Evolutionary conservation across 306 rosid genomes (phyloP).

Genomic region (Fragaria vesca): DNA sequence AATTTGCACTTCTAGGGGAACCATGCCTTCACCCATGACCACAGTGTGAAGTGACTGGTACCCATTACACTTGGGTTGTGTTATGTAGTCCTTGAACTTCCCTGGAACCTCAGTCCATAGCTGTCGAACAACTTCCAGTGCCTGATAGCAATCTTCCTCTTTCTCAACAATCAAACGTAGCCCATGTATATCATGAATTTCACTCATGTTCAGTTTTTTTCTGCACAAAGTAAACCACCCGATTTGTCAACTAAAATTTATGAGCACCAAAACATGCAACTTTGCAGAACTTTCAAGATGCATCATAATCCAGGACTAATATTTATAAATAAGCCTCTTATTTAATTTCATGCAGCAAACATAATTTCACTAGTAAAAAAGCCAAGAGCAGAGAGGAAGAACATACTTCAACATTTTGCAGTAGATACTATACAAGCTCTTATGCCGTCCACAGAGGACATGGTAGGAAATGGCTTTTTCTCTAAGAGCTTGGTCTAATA

Average conservation of each 20-base stretch:
- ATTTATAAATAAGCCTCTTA: neutral
- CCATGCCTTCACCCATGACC: slow-evolving; percentile 71
- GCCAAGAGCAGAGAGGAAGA: slow-evolving; percentile 7
- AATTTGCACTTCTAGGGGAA: slow-evolving; percentile 90
- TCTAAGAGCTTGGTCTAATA: slow-evolving; percentile 61
- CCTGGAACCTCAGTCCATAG: slow-evolving; percentile 86
- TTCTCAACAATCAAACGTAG: slow-evolving; percentile 85
- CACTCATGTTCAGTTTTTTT: slow-evolving; percentile 75
- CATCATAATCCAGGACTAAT: neutral
- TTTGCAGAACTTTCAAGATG: neutral
- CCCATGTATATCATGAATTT: slow-evolving; percentile 93
- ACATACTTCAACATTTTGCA: slow-evolving; percentile 88
- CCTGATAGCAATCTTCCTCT: slow-evolving; percentile 86
- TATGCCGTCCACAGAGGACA: slow-evolving; percentile 79
- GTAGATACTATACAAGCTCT: slow-evolving; percentile 85
- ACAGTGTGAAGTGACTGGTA: slow-evolving; percentile 92
- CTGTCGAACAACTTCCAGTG: slow-evolving; percentile 64
- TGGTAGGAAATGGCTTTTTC: slow-evolving; percentile 74
- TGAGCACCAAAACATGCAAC: slow-evolving; percentile 1
- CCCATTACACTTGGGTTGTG: slow-evolving; percentile 85
- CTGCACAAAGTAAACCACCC: slow-evolving; percentile 43
- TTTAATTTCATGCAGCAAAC: neutral
- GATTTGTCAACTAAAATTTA: neutral
- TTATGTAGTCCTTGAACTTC: slow-evolving; percentile 87
- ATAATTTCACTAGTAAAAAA: neutral